Percentiles rank a stretch among this genome's conserved stretches.
phyloP scores from a whole-genome alignment of 139 green algal genomes.

The Coccomyxa sp. region DNA sequence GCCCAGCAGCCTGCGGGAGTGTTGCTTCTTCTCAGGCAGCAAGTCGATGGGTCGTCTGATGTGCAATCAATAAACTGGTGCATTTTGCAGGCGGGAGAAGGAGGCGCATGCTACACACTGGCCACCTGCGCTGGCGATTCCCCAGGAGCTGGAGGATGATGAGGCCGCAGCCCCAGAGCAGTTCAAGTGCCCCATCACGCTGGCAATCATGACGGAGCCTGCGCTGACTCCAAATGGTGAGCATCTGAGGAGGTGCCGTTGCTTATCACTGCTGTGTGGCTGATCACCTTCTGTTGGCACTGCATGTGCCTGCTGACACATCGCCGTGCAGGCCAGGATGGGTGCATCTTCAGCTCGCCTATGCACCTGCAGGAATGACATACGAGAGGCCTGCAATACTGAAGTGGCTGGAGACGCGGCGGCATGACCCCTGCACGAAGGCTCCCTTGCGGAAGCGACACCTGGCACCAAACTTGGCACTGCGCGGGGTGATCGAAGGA shows the following conservation, averaged over 20 bases:
- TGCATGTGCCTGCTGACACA: neutral
- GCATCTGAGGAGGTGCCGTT: too few species aligned
- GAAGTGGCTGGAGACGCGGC: constrained; percentile 34
- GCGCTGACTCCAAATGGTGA: constrained; percentile 23
- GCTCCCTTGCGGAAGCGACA: constrained; percentile 32
- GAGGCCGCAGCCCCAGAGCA: constrained; percentile 22
- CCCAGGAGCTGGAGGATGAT: constrained; percentile 34
- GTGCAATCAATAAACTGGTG: neutral
- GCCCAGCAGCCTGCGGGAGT: neutral
- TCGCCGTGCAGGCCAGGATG: neutral
- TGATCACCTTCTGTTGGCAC: neutral
- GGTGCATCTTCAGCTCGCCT: neutral
- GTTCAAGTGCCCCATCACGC: constrained; percentile 42
- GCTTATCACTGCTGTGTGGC: neutral
- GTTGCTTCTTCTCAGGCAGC: neutral
- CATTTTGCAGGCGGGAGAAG: constrained; percentile 1
- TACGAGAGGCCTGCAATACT: constrained; percentile 34
- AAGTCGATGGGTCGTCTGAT: neutral
- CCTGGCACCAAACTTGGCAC: constrained; percentile 47
- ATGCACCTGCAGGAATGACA: constrained; percentile 21
- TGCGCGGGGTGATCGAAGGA: constrained; percentile 39
- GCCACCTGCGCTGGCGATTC: constrained; percentile 37
- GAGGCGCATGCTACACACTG: constrained; percentile 23
- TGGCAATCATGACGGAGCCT: constrained; percentile 45
- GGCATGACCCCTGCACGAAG: constrained; percentile 36